These are phyloP conservation scores for Schizophyllum amplum DNA, from an alignment of 1,284 basidiomycete genomes.

Conservation along the genomic window DNA sequence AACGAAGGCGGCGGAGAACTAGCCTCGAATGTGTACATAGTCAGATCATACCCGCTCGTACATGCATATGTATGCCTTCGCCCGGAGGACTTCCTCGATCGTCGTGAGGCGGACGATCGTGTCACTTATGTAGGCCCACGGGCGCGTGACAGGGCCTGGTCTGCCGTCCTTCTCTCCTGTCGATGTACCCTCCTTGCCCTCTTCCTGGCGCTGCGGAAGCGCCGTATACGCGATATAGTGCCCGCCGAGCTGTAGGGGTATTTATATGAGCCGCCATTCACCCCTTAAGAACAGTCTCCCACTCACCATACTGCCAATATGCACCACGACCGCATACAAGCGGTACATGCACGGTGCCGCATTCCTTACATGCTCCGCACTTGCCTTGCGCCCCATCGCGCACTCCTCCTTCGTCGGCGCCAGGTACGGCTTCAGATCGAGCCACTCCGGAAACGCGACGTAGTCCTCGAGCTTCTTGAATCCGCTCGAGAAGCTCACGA, in stretches of 20 bases:
- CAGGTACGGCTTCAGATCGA: constrained; percentile 82
- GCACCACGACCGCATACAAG: constrained; percentile 82
- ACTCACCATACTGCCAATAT: constrained; percentile 83
- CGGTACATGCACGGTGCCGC: constrained; percentile 60
- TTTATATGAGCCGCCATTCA: constrained; percentile 6
- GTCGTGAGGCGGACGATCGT: constrained; percentile 72
- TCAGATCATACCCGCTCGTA: constrained; percentile 60
- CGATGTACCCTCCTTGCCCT: constrained; percentile 9
- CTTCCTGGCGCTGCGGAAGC: constrained; percentile 31
- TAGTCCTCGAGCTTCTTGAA: constrained; percentile 87
- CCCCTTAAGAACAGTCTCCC: constrained; percentile 2
- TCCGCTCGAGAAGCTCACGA: constrained; percentile 50
- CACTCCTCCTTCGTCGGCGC: constrained; percentile 72
- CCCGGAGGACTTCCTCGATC: constrained; percentile 82
- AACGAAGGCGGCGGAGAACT: neutral
- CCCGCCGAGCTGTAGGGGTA: constrained; percentile 54
- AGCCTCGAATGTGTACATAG: neutral
- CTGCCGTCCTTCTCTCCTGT: too few relatives aligned
- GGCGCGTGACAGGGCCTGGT: constrained; percentile 42
- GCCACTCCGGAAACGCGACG: constrained; percentile 78
- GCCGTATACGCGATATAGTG: constrained; percentile 81
- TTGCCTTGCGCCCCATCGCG: constrained; percentile 23
- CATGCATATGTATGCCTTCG: constrained; percentile 88
- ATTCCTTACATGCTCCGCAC: constrained; percentile 21
- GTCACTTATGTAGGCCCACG: constrained; percentile 90